These are phyloP conservation scores for Cyanodermella asteris DNA, from an alignment of 2,329 filamentous ascomycete genomes.

Conservation along the genomic window DNA sequence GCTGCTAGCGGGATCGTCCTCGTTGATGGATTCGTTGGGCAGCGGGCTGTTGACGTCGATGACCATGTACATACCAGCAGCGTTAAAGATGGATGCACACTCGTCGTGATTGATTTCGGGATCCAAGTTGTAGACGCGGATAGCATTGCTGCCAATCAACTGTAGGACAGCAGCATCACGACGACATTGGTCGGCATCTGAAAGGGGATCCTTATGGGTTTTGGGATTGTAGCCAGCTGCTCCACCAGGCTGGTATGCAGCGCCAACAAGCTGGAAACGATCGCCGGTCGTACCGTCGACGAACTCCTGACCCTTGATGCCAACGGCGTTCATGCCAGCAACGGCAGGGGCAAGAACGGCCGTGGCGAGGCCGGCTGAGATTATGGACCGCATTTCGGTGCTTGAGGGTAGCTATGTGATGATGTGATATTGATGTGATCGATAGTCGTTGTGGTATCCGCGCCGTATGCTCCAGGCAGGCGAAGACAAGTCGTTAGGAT, in stretches of 20 bases:
- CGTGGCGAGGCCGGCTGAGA: too few species aligned
- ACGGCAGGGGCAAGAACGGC: too few species aligned
- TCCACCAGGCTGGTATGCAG: constrained; percentile 43
- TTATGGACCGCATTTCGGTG: too few species aligned
- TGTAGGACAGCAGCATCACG: constrained; percentile 44
- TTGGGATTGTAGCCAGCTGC: constrained; percentile 32
- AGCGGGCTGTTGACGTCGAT: constrained; percentile 44
- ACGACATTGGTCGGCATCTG: constrained; percentile 32
- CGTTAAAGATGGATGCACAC: constrained; percentile 59
- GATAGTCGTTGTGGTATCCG: too few species aligned
- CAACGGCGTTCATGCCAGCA: too few species aligned
- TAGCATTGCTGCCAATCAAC: constrained; percentile 38
- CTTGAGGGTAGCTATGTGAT: too few species aligned
- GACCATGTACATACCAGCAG: constrained; percentile 40
- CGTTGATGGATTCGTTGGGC: constrained; percentile 32
- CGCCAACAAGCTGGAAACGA: constrained; percentile 39
- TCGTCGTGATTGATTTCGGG: constrained; percentile 42
- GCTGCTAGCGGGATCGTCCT: constrained; percentile 28
- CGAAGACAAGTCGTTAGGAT: too few species aligned
- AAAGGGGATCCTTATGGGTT: constrained; percentile 30
- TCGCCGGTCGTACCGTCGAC: constrained; percentile 34
- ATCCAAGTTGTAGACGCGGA: constrained; percentile 42
- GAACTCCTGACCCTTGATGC: constrained; percentile 38
- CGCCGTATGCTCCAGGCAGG: too few species aligned
- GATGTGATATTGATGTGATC: too few species aligned